Conservation (phyloP, 805 yeast genomes). For the Wickerhamiella kurtzmanii region DNA sequence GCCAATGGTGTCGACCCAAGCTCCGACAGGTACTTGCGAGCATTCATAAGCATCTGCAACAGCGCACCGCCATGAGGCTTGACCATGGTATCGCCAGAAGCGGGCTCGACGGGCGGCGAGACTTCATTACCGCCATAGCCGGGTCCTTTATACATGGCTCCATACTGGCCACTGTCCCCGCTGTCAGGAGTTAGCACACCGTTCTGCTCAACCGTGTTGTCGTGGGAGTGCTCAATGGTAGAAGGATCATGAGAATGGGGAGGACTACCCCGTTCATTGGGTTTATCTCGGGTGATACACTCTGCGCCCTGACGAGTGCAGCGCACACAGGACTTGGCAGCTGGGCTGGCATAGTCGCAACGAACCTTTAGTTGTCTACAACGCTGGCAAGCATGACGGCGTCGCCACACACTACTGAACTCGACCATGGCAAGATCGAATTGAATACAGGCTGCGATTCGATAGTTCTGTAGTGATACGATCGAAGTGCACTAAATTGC, state of each 20-base stretch:
- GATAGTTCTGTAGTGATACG: neutral
- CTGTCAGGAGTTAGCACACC: neutral
- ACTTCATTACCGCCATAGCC: neutral
- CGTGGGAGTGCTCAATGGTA: neutral
- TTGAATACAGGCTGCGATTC: neutral
- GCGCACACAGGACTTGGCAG: conserved; percentile 17
- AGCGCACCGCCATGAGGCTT: neutral
- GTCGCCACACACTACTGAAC: conserved; percentile 19
- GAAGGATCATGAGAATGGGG: no score
- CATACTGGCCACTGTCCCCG: neutral
- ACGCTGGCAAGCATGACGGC: conserved; percentile 20
- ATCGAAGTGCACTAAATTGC: no score
- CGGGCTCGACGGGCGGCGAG: neutral
- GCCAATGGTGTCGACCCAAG: conserved; percentile 8
- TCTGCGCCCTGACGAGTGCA: conserved; percentile 10
- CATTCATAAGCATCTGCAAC: neutral
- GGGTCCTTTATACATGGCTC: neutral
- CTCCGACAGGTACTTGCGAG: neutral
- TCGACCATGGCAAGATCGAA: conserved; percentile 1
- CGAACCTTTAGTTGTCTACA: conserved; percentile 22
- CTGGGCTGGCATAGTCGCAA: conserved; percentile 22
- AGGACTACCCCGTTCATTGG: neutral
- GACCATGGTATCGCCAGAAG: neutral
- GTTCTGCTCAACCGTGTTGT: neutral
- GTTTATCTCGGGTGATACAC: neutral